Evolutionary conservation across 371 early-diverging fungal species (phyloP).

Genomic region (Parasitella parasitica): DNA sequence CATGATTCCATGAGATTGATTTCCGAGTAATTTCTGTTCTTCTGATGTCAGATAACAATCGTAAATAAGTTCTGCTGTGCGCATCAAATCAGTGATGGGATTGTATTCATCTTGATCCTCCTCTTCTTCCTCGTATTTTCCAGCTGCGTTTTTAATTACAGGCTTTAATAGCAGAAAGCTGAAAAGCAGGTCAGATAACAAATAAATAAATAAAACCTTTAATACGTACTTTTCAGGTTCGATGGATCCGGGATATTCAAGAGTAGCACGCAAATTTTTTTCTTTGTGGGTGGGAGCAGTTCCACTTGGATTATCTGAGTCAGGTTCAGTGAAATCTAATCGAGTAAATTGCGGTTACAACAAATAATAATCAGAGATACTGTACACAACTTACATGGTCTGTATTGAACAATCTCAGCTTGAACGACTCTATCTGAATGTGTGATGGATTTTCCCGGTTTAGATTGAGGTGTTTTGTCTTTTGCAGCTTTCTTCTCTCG

Average conservation of each 20-base stretch:
- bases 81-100: constrained; percentile 77
- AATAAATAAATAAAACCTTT: background rate
- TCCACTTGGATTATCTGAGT: constrained; percentile 16
- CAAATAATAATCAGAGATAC: background rate
- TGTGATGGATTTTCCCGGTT: constrained; percentile 30
- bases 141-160: constrained; percentile 28
- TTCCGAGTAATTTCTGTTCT: constrained; percentile 59
- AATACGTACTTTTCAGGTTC: constrained; percentile 26
- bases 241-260: constrained; percentile 28
- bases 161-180: constrained; percentile 45
- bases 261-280: constrained; percentile 13
- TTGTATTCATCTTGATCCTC: constrained; percentile 77
- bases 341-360: background rate
- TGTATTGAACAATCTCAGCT: constrained; percentile 42
- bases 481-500: constrained; percentile 17
- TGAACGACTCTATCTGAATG: constrained; percentile 55
- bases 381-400: constrained; percentile 52
- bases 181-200: background rate
- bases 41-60: constrained; percentile 59
- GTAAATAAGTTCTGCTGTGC: constrained; percentile 67
- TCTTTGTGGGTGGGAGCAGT: constrained; percentile 1
- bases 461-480: constrained; percentile 2
- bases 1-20: constrained; percentile 68
- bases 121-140: constrained; percentile 32
- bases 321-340: constrained; percentile 21